Evolutionary conservation across 805 yeast species (phyloP).

Genomic region (Tetrapisispora nanseiensis): DNA sequence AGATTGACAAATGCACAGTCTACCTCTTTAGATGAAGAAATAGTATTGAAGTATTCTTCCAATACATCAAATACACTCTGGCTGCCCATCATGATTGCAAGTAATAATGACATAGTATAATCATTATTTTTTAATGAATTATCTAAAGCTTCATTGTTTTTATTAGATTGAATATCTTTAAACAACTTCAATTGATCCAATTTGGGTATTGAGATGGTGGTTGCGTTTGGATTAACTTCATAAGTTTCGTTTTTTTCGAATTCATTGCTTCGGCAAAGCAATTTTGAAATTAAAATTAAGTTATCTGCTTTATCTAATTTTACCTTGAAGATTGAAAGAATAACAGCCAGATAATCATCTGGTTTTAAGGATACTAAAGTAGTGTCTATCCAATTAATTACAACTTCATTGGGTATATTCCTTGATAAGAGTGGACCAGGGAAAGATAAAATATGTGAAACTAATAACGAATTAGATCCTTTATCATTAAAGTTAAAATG

Average conservation of each 20-base stretch:
- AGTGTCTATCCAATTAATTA: slow-evolving; percentile 56
- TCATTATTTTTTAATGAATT: slow-evolving; percentile 52
- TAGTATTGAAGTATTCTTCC: neutral
- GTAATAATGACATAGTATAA: slow-evolving; percentile 68
- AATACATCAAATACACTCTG: neutral
- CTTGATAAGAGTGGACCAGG: slow-evolving; percentile 42
- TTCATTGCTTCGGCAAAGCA: neutral
- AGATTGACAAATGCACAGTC: slow-evolving; percentile 21
- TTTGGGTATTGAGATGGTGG: neutral
- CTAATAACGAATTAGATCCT: neutral
- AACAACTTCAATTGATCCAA: neutral
- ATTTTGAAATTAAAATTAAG: neutral
- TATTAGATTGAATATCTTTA: slow-evolving; percentile 8
- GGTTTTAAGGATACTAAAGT: slow-evolving; percentile 11
- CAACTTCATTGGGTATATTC: slow-evolving; percentile 53
- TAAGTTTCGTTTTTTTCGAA: too few relatives aligned
- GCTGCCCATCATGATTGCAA: slow-evolving; percentile 52
- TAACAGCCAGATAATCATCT: neutral
- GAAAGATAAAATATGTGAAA: slow-evolving; percentile 19
- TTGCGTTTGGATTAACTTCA: too few relatives aligned
- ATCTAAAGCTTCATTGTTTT: slow-evolving; percentile 54
- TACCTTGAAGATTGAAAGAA: neutral
- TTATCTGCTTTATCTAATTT: neutral
- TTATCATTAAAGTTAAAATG: neutral
- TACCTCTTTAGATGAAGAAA: too few relatives aligned